These are phyloP conservation scores for Discostella pseudostelligera DNA, from an alignment of 108 stramenopile species.

Conservation along the genomic window DNA sequence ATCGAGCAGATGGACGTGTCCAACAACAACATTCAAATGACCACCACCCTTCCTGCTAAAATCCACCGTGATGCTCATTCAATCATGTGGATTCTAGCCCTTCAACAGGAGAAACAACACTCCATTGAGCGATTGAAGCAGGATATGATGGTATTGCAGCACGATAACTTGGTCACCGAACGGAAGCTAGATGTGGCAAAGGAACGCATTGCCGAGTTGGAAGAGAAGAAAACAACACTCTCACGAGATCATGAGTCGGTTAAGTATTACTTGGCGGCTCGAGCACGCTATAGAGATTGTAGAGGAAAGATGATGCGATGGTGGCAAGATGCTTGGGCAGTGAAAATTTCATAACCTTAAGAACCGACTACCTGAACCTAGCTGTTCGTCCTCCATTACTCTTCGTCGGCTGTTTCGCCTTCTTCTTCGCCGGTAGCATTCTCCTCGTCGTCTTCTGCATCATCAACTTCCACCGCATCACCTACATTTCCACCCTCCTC, in stretches of 20 bases:
- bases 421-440: background rate
- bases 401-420: slow-evolving; percentile 2
- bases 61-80: slow-evolving; percentile 33
- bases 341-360: background rate
- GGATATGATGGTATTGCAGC: slow-evolving; percentile 26
- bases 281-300: slow-evolving; percentile 15
- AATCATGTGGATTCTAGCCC: slow-evolving; percentile 35
- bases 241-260: slow-evolving; percentile 24
- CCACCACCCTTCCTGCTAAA: slow-evolving; percentile 14
- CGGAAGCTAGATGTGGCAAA: slow-evolving; percentile 9
- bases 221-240: slow-evolving; percentile 14
- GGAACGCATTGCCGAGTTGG: slow-evolving; percentile 5
- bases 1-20: slow-evolving; percentile 30
- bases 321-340: slow-evolving; percentile 23
- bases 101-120: slow-evolving; percentile 32
- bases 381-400: background rate
- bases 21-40: slow-evolving; percentile 22
- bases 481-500: slow-evolving; percentile 18
- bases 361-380: too few relatives aligned
- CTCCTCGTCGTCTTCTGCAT: slow-evolving; percentile 13
- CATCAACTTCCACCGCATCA: background rate
- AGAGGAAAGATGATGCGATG: slow-evolving; percentile 7
- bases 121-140: slow-evolving; percentile 21
- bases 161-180: slow-evolving; percentile 11
- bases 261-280: slow-evolving; percentile 23